Evolutionary conservation across 225 moss, liverwort and hornwort genomes (phyloP).

Genomic region (Anthoceros angustus): DNA sequence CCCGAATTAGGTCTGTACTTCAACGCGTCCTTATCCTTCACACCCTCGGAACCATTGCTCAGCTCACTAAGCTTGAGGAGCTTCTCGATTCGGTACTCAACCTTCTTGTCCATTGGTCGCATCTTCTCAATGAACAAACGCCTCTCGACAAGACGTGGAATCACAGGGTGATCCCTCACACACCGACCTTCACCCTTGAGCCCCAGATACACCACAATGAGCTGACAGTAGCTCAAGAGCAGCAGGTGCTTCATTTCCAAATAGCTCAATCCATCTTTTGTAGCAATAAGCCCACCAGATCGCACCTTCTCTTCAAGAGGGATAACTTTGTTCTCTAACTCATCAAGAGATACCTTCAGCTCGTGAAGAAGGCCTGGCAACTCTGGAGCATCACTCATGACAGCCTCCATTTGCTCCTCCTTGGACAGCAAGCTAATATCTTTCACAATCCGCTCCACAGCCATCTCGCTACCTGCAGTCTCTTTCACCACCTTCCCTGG

Average conservation of each 20-base stretch:
- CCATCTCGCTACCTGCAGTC: conserved; percentile 11
- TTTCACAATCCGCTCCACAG: conserved; percentile 55
- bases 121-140: conserved; percentile 72
- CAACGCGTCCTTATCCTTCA: conserved; percentile 49
- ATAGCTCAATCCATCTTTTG: conserved; percentile 66
- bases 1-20: conserved; percentile 71
- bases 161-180: conserved; percentile 80
- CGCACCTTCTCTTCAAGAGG: conserved; percentile 70
- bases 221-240: conserved; percentile 81
- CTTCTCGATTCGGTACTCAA: conserved; percentile 26
- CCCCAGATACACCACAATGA: conserved; percentile 73
- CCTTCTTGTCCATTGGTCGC: conserved; percentile 37
- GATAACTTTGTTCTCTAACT: conserved; percentile 52
- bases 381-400: conserved; percentile 97
- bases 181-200: conserved; percentile 80
- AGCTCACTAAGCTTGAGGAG: conserved; percentile 13
- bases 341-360: conserved; percentile 55
- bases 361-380: conserved; percentile 60
- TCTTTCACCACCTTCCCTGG: conserved; percentile 4
- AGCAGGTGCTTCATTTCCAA: conserved; percentile 81
- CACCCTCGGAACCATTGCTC: conserved; percentile 11
- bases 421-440: conserved; percentile 49
- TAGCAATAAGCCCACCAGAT: conserved; percentile 41
- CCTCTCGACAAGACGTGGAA: conserved; percentile 77
- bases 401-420: conserved; percentile 70